Percentiles rank a stretch among this genome's conserved stretches.
phyloP scores from a whole-genome alignment of 192 early-diverging fungal genomes.

The Entophlyctis luteolus region DNA sequence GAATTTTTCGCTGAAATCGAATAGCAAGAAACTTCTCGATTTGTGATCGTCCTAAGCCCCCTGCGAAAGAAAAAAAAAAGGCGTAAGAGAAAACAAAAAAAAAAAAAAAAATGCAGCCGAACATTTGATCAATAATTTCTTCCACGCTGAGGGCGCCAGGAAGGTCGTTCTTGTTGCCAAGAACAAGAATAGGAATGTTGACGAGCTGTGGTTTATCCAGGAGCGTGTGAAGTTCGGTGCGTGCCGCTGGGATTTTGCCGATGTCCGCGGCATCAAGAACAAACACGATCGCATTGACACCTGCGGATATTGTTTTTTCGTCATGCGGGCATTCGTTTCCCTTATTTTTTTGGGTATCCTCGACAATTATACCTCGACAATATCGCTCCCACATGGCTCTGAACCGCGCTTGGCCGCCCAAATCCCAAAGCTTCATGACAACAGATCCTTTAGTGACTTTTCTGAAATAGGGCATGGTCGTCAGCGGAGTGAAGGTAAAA shows the following conservation, averaged over 20 bases:
- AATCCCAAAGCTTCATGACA: slow-evolving; percentile 99
- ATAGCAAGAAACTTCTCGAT: slow-evolving; percentile 96
- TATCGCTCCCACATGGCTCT: slow-evolving; percentile 90
- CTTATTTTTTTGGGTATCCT: not conserved
- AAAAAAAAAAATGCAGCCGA: slow-evolving; percentile 33
- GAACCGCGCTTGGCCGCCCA: slow-evolving; percentile 97
- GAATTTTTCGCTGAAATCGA: slow-evolving; percentile 97
- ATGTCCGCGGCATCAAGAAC: slow-evolving; percentile 96
- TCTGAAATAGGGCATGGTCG: slow-evolving; percentile 15
- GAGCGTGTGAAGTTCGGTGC: slow-evolving; percentile 83
- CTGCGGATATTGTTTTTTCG: slow-evolving; percentile 47
- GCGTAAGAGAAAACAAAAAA: not conserved
- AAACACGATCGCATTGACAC: slow-evolving; percentile 99
- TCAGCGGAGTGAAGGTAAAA: no score
- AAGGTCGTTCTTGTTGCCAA: slow-evolving; percentile 98
- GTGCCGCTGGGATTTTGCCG: slow-evolving; percentile 85
- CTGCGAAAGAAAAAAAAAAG: slow-evolving; percentile 34
- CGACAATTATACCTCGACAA: slow-evolving; percentile 45
- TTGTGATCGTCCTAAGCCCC: slow-evolving; percentile 80
- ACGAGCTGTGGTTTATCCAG: slow-evolving; percentile 91
- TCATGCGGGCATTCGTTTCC: slow-evolving; percentile 45
- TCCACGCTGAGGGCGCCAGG: slow-evolving; percentile 82
- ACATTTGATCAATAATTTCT: slow-evolving; percentile 86
- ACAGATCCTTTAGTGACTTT: slow-evolving; percentile 57
- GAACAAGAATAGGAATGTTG: slow-evolving; percentile 92